Percentiles rank a stretch among this genome's conserved stretches.
Conservation (phyloP, 176 grass and related monocot genomes). For the Metroxylon sagu region DNA sequence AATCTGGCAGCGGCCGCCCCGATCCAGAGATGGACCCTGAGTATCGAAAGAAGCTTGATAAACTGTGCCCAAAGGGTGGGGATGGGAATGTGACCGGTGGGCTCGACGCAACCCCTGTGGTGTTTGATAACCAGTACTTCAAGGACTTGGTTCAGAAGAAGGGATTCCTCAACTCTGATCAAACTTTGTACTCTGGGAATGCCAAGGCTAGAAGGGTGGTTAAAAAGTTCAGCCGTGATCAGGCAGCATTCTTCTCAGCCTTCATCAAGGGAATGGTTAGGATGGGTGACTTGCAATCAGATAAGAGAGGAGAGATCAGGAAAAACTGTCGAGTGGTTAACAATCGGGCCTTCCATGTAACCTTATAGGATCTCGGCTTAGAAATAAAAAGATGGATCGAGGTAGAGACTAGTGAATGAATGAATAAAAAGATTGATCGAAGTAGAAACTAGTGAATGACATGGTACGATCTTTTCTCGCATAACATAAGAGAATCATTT, state of each 20-base stretch:
- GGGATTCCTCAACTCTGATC: constrained; percentile 90
- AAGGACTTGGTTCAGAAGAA: constrained; percentile 66
- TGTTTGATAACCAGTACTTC: constrained; percentile 93
- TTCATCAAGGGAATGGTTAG: constrained; percentile 77
- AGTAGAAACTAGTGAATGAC: too few species aligned
- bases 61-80: constrained; percentile 45
- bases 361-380: background rate
- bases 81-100: constrained; percentile 59
- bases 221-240: constrained; percentile 34
- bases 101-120: constrained; percentile 63
- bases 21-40: constrained; percentile 77
- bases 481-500: too few species aligned
- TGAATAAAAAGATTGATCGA: too few species aligned
- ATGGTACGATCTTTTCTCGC: too few species aligned
- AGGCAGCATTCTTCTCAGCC: constrained; percentile 66
- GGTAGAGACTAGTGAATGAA: too few species aligned
- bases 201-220: constrained; percentile 30
- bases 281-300: constrained; percentile 79
- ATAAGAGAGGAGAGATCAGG: constrained; percentile 64
- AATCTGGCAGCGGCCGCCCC: constrained; percentile 66
- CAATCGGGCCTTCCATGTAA: background rate
- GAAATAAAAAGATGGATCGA: too few species aligned
- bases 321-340: constrained; percentile 71
- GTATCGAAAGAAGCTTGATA: constrained; percentile 38
- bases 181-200: constrained; percentile 79